Conservation (phyloP, 116 monocot genomes). For the Cymodocea nodosa region DNA sequence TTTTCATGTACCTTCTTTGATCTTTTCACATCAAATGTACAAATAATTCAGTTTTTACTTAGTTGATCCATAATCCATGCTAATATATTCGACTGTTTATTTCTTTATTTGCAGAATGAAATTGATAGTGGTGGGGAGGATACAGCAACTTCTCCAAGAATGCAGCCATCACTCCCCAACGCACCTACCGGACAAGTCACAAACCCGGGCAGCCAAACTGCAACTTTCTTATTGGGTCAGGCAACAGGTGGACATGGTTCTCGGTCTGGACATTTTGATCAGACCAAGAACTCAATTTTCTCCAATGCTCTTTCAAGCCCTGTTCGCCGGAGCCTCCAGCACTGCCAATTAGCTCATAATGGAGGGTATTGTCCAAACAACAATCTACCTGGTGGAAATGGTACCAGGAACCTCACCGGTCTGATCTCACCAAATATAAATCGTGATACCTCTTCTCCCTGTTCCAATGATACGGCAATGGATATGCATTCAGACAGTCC, state of each 20-base stretch:
- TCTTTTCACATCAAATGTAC: background rate
- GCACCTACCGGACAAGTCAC: slow-evolving; percentile 14
- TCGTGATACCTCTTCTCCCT: slow-evolving; percentile 23
- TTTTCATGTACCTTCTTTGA: background rate
- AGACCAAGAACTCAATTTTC: slow-evolving; percentile 51
- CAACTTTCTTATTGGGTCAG: slow-evolving; percentile 12
- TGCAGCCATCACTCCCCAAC: slow-evolving; percentile 23
- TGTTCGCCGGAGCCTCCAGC: slow-evolving; percentile 45
- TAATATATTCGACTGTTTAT: background rate
- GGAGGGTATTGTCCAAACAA: slow-evolving; percentile 13
- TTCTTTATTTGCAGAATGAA: slow-evolving; percentile 45
- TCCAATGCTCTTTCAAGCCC: slow-evolving; percentile 66
- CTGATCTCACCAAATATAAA: slow-evolving; percentile 5
- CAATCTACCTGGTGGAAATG: slow-evolving; percentile 15
- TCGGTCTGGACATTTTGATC: slow-evolving; percentile 30
- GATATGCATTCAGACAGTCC: slow-evolving; percentile 51
- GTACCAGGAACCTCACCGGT: slow-evolving; percentile 14
- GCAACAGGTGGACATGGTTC: slow-evolving; percentile 14
- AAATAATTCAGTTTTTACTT: background rate
- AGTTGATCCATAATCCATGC: background rate
- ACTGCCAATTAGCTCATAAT: slow-evolving; percentile 35
- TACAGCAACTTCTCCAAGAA: slow-evolving; percentile 34
- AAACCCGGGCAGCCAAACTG: slow-evolving; percentile 18
- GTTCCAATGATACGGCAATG: slow-evolving; percentile 42
- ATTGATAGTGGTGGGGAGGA: slow-evolving; percentile 61